Percentiles rank a stretch among this genome's conserved stretches.
These are phyloP conservation scores for Acanthochlamys bracteata DNA, from an alignment of 106 monocot species.

Conservation along the genomic window DNA sequence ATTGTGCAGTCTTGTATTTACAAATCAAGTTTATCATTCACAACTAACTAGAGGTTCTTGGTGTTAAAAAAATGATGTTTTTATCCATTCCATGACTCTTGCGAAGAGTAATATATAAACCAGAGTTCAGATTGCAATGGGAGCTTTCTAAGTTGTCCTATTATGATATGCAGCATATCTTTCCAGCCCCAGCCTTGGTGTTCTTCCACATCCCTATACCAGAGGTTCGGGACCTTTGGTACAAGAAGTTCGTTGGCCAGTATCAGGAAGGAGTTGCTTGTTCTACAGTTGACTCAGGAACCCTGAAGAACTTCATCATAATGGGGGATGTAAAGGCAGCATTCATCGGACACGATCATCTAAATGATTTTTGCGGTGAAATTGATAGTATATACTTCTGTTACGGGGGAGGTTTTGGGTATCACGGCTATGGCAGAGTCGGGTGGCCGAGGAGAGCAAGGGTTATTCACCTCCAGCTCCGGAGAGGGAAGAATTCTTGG, in stretches of 20 bases:
- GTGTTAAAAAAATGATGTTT: no score
- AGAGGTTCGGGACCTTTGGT: constrained; percentile 77
- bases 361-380: constrained; percentile 85
- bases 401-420: constrained; percentile 91
- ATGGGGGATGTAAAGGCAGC: constrained; percentile 89
- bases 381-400: constrained; percentile 58
- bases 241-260: constrained; percentile 33
- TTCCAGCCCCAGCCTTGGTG: constrained; percentile 41
- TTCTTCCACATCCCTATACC: constrained; percentile 90
- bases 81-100: no score
- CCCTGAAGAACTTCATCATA: constrained; percentile 34
- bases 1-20: no score
- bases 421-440: constrained; percentile 77
- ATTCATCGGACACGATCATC: constrained; percentile 78
- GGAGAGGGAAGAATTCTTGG: constrained; percentile 46
- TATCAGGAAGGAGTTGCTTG: constrained; percentile 82
- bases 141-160: background rate
- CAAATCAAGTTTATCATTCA: no score
- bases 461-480: constrained; percentile 41
- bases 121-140: no score
- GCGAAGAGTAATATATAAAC: no score
- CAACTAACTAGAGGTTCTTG: no score
- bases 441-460: constrained; percentile 68
- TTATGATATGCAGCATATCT: constrained; percentile 19
- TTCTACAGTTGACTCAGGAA: constrained; percentile 68